phyloP scores from a whole-genome alignment of 192 early-diverging fungal genomes.

The Lunasporangiospora selenospora region DNA sequence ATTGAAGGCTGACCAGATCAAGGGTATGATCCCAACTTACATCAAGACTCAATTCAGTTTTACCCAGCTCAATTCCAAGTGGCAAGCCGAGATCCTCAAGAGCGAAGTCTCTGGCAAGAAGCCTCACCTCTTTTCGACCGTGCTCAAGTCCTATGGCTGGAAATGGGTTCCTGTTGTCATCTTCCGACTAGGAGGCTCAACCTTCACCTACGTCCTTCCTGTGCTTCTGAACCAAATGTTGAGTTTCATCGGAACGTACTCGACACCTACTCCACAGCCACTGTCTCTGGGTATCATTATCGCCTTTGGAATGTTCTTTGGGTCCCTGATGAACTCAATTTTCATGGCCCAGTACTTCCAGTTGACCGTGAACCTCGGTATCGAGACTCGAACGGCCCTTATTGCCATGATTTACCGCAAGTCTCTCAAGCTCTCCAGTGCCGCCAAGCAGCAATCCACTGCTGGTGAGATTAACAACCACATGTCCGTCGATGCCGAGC shows the following conservation, averaged over 20 bases:
- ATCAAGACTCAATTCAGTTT: conserved; percentile 24
- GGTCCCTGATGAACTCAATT: conserved; percentile 17
- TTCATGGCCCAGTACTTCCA: conserved; percentile 37
- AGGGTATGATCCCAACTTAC: conserved; percentile 16
- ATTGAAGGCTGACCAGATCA: conserved; percentile 26
- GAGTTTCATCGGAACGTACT: conserved; percentile 31
- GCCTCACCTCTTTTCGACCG: conserved; percentile 20
- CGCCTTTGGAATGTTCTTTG: conserved; percentile 51
- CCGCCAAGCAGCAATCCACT: conserved; percentile 33
- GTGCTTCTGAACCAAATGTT: conserved; percentile 33
- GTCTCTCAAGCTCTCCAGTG: conserved; percentile 35
- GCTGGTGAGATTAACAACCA: conserved; percentile 51
- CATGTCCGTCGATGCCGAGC: conserved; percentile 50
- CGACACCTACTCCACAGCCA: conserved; percentile 13
- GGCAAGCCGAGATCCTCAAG: conserved; percentile 19
- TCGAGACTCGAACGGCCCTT: conserved; percentile 41
- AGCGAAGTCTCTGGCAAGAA: conserved; percentile 12
- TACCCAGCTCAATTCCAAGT: conserved; percentile 5
- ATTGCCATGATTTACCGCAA: conserved; percentile 53
- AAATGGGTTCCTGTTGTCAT: conserved; percentile 32
- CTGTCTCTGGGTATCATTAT: conserved; percentile 35
- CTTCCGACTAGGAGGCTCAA: conserved; percentile 22
- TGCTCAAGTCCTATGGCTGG: conserved; percentile 15
- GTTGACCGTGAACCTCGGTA: conserved; percentile 29
- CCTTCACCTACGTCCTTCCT: conserved; percentile 26